phyloP scores from a whole-genome alignment of 148 eudicot species.

The Rhododendron griersonianum region DNA sequence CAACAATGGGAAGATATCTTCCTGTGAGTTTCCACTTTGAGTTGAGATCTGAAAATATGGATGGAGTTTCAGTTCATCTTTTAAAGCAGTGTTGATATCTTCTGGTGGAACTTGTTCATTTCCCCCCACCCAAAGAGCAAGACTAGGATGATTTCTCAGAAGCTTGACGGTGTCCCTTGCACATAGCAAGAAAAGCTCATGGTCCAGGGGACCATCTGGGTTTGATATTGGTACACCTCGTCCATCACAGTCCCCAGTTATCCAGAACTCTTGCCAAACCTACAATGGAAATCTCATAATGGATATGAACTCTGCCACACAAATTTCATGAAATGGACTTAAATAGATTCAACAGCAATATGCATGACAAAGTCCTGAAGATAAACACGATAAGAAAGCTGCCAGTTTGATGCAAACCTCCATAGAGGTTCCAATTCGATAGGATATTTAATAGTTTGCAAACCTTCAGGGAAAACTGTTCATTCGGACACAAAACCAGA shows the following conservation, averaged over 20 bases:
- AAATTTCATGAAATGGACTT: not conserved
- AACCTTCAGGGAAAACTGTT: not conserved
- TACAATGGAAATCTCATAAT: conserved; percentile 17
- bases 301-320: not conserved
- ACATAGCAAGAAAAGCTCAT: conserved; percentile 84
- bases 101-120: conserved; percentile 95
- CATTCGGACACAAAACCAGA: not conserved
- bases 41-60: conserved; percentile 42
- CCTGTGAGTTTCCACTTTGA: conserved; percentile 16
- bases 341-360: not conserved
- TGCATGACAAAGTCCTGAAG: not conserved
- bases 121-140: conserved; percentile 99
- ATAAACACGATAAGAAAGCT: not conserved
- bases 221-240: conserved; percentile 92
- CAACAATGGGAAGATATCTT: conserved; percentile 20
- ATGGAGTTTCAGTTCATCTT: conserved; percentile 64
- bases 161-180: conserved; percentile 94
- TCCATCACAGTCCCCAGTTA: conserved; percentile 94
- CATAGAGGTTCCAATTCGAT: not conserved
- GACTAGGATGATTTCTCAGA: conserved; percentile 93
- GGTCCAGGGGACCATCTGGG: conserved; percentile 94
- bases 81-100: conserved; percentile 72
- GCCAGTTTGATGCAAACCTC: not conserved
- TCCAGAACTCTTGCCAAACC: conserved; percentile 99
- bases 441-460: not conserved